Evolutionary conservation across 441 rosid genomes (phyloP).

Genomic region (Caryocar brasiliense): DNA sequence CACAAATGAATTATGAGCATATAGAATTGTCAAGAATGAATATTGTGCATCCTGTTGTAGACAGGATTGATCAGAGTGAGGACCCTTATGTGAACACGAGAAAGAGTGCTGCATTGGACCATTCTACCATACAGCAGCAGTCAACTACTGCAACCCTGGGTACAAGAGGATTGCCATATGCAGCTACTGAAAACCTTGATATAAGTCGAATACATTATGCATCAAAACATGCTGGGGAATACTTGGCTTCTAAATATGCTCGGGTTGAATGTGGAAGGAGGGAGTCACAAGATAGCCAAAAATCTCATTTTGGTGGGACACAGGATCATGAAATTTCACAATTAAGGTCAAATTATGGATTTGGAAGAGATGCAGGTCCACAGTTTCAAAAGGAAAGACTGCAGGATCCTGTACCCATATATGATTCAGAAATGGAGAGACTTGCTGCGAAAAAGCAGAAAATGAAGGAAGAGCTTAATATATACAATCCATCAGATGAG

Average conservation of each 20-base stretch:
- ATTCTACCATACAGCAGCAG: constrained; percentile 19
- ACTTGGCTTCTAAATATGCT: constrained; percentile 21
- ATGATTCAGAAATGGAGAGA: constrained; percentile 24
- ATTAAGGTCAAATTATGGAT: constrained; percentile 30
- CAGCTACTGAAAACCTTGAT: constrained; percentile 22
- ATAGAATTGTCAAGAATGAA: constrained; percentile 31
- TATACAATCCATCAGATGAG: constrained; percentile 24
- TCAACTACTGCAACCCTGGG: constrained; percentile 21
- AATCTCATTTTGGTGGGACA: constrained; percentile 16
- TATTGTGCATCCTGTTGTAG: constrained; percentile 18
- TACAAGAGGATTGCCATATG: too few species aligned
- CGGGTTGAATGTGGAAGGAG: constrained; percentile 25
- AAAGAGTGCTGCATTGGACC: constrained; percentile 22
- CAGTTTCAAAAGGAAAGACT: constrained; percentile 26
- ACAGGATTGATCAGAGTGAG: constrained; percentile 22
- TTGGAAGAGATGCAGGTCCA: constrained; percentile 35
- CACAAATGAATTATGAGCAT: constrained; percentile 20
- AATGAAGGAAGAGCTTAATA: constrained; percentile 29
- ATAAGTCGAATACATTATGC: constrained; percentile 20
- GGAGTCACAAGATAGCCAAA: constrained; percentile 21
- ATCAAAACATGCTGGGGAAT: constrained; percentile 26
- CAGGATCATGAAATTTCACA: constrained; percentile 24
- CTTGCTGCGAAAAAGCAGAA: constrained; percentile 27
- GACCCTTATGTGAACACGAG: constrained; percentile 25
- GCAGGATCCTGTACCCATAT: constrained; percentile 14